Evolutionary conservation across 2,329 filamentous ascomycete genomes (phyloP).

Genomic region (Pseudocercospora crystallina): DNA sequence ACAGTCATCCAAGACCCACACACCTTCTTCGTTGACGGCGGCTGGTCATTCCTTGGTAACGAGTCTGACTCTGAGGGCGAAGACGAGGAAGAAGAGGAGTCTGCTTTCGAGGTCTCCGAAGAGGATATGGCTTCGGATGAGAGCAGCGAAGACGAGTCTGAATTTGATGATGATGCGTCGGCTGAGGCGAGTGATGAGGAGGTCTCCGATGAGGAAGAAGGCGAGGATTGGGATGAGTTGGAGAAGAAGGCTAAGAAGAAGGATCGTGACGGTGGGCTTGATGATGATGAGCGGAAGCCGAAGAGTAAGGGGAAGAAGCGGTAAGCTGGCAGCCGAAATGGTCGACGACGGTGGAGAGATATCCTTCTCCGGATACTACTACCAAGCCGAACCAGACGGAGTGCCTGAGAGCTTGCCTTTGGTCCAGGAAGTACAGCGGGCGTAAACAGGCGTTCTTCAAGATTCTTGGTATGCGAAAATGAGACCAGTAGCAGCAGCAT

Average conservation of each 20-base stretch:
- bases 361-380: too few relatives aligned
- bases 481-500: too few relatives aligned
- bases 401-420: too few relatives aligned
- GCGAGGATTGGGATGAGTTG: constrained; percentile 88
- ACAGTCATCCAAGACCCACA: constrained; percentile 93
- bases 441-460: too few relatives aligned
- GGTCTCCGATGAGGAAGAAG: constrained; percentile 61
- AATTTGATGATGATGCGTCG: constrained; percentile 87
- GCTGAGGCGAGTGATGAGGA: constrained; percentile 77
- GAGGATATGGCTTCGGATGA: constrained; percentile 76
- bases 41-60: constrained; percentile 87
- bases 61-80: constrained; percentile 83
- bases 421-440: too few relatives aligned
- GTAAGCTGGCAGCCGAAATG: constrained; percentile 3
- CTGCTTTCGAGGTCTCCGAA: constrained; percentile 86
- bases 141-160: constrained; percentile 82
- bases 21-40: constrained; percentile 90
- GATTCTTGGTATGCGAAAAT: too few relatives aligned
- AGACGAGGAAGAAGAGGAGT: constrained; percentile 80
- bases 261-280: constrained; percentile 55
- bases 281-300: constrained; percentile 62
- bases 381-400: too few relatives aligned
- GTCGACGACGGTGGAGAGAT: too few relatives aligned
- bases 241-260: constrained; percentile 78
- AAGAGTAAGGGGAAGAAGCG: constrained; percentile 48